phyloP scores from a whole-genome alignment of 1,284 basidiomycete genomes.

The Ganoderma resinaceum region DNA sequence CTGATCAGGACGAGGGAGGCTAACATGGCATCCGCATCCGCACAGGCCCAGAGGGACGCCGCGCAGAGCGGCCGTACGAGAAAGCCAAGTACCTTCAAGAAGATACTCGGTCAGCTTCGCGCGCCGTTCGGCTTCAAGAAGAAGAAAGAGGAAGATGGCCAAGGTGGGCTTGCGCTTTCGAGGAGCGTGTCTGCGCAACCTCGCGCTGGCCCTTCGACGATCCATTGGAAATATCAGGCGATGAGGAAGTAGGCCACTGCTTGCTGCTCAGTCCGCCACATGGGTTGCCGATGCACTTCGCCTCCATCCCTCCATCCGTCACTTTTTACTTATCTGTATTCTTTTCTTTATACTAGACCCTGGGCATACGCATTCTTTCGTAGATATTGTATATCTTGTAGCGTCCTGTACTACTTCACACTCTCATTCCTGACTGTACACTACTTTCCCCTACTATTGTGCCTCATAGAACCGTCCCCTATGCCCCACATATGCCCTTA shows the following conservation, averaged over 20 bases:
- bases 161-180: not conserved
- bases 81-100: not conserved
- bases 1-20: not conserved
- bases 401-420: not conserved
- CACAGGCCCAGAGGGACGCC: not conserved
- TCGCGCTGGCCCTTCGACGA: not conserved
- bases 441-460: not conserved
- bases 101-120: not conserved
- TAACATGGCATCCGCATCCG: not conserved
- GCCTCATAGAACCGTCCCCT: not conserved
- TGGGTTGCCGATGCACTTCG: not conserved
- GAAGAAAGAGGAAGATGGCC: not conserved
- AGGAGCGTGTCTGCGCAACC: not conserved
- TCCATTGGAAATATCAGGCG: not conserved
- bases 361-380: not conserved
- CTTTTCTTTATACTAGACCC: not conserved
- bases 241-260: not conserved
- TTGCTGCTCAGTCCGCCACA: not conserved
- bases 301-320: not conserved
- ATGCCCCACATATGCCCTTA: slow-evolving; percentile 12
- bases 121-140: not conserved
- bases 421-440: not conserved
- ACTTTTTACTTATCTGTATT: not conserved
- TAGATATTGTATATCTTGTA: not conserved
- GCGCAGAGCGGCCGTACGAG: not conserved